Evolutionary conservation across 352 stramenopile genomes (phyloP).

Genomic region (Pythium biforme): DNA sequence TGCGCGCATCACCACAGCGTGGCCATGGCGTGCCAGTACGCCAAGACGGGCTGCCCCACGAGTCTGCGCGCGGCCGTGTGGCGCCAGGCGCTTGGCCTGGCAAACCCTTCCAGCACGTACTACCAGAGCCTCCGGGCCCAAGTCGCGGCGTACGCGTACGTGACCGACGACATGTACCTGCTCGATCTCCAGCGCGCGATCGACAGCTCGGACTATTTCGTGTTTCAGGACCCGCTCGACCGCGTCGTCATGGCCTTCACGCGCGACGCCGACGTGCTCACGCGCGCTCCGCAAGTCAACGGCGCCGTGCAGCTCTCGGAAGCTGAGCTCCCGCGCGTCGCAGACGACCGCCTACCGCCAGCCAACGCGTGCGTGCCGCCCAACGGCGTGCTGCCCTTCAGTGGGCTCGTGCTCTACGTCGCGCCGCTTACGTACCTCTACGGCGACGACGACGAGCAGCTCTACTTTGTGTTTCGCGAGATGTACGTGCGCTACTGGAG

Average conservation of each 20-base stretch:
- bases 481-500: constrained; percentile 83
- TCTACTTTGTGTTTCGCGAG: constrained; percentile 78
- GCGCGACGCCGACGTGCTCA: constrained; percentile 46
- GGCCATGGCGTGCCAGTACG: constrained; percentile 73
- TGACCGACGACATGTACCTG: constrained; percentile 80
- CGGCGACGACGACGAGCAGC: constrained; percentile 48
- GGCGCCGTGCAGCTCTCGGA: constrained; percentile 32
- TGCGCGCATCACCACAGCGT: constrained; percentile 48
- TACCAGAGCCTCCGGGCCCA: constrained; percentile 50
- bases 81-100: constrained; percentile 48
- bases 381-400: constrained; percentile 72
- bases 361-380: constrained; percentile 36
- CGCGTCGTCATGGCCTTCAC: constrained; percentile 75
- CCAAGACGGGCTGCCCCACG: constrained; percentile 67
- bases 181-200: constrained; percentile 78
- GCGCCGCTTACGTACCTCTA: constrained; percentile 74
- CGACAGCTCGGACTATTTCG: constrained; percentile 79
- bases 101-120: constrained; percentile 25
- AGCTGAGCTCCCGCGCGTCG: not conserved
- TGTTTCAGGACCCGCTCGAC: constrained; percentile 77
- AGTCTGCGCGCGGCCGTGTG: constrained; percentile 64
- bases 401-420: constrained; percentile 69
- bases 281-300: constrained; percentile 50
- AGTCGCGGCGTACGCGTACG: constrained; percentile 38
- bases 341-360: not conserved